phyloP scores from a whole-genome alignment of 1,284 basidiomycete species.

The Schizopora paradoxa region DNA sequence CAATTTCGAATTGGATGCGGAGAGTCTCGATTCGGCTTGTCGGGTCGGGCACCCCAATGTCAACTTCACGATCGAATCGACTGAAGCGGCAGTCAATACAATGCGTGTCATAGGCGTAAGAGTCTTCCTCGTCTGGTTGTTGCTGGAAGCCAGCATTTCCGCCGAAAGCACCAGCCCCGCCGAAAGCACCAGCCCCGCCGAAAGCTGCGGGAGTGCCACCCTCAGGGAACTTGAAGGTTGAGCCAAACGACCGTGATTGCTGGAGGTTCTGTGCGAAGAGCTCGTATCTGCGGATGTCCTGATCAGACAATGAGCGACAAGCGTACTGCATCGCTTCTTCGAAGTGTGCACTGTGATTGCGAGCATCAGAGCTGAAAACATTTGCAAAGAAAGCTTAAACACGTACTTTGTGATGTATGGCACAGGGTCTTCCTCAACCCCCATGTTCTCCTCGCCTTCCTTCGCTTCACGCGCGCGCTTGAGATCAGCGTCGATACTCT shows the following conservation, averaged over 20 bases:
- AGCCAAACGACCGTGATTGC: conserved; percentile 83
- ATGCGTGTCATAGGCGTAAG: conserved; percentile 58
- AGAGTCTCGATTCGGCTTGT: conserved; percentile 97
- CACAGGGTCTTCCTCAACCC: conserved; percentile 94
- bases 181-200: conserved; percentile 37
- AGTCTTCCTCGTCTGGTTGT: conserved; percentile 78
- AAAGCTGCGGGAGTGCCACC: conserved; percentile 42
- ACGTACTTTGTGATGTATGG: conserved; percentile 82
- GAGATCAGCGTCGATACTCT: conserved; percentile 93
- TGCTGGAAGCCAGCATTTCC: conserved; percentile 78
- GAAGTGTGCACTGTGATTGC: conserved; percentile 70
- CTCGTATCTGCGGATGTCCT: conserved; percentile 93
- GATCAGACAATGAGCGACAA: conserved; percentile 87
- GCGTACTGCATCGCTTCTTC: conserved; percentile 97
- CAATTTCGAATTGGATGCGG: no score
- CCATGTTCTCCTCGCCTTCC: conserved; percentile 69
- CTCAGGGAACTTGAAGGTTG: conserved; percentile 97
- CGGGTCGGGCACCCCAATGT: conserved; percentile 98
- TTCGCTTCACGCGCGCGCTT: conserved; percentile 74
- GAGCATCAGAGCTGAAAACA: conserved; percentile 13
- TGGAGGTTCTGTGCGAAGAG: conserved; percentile 86
- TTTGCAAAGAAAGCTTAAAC: conserved; percentile 5
- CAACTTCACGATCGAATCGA: conserved; percentile 97
- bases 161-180: conserved; percentile 74
- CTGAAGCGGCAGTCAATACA: conserved; percentile 67